Base-by-base conservation (phyloP, 371 early-diverging fungal species). In the Gilbertella persicaria region DNA sequence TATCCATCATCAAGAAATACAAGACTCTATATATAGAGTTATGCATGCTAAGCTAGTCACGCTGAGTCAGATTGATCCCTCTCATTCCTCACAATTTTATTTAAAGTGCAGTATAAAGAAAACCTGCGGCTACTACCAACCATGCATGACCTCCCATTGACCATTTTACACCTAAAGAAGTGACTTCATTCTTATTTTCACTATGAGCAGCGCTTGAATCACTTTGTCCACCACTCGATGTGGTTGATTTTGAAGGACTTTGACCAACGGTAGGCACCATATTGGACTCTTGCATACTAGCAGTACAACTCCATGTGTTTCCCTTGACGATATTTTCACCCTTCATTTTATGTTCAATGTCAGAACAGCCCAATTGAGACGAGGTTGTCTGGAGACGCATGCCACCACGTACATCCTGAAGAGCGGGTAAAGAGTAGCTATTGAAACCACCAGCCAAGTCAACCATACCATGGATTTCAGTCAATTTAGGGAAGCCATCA, bases 381-480 rank as follows among this genome's bases (percentile, higher is more conserved):
- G 71, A 71, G n/a, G 75, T 67, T 0, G 79, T 71, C 42, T 78
- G 79, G 5, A 78, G 52, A 54, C 75, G 75, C 73, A 73, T 73
- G 17, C 75, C 73, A 40, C 79, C 79, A 43, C 79, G 79, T 3
- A 78, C 73, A 21, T 78, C 74, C 50, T 78, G 63, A 9, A 85
- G 61, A 0, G 60, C 29, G 1, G 83, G 82, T 1, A 82, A 28
- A 0, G 66, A 54, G 20, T 79, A 69, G 19, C 51, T 65, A 24
- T 69, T 55, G 66, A 85, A 76, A 10, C 55, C 49, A 17, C 83
- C 83, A 12, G 79, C 78, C 36, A 82, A 58, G 44, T 82, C 80
- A 24, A 78, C 46, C 4, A 76, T 74, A 3, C 85, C 85, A 6
- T 71, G 67, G 6, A 85, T 71, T 9, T 72, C 73, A 35, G 53